A percentile compares a stretch with the other conserved stretches of the same genome.
phyloP scores from a whole-genome alignment of 2,329 filamentous ascomycete species.

The Venturia carpophila region DNA sequence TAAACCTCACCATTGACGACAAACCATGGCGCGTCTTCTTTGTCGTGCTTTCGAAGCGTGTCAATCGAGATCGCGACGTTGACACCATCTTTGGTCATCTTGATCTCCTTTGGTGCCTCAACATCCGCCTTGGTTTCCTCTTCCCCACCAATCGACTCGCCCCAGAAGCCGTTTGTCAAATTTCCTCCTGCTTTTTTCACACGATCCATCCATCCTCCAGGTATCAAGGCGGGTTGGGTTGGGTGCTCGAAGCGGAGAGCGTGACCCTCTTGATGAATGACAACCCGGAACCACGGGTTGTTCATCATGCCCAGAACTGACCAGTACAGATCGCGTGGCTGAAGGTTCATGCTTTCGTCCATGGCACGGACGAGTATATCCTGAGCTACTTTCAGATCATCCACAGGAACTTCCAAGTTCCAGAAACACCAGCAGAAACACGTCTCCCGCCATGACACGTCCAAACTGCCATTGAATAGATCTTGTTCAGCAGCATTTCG shows the following conservation, averaged over 20 bases:
- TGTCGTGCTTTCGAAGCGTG: slow-evolving; percentile 62
- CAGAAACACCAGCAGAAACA: slow-evolving; percentile 93
- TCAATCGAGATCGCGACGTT: slow-evolving; percentile 58
- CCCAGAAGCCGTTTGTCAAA: slow-evolving; percentile 76
- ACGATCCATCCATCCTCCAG: slow-evolving; percentile 88
- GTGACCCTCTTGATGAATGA: slow-evolving; percentile 60
- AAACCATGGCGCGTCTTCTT: slow-evolving; percentile 69
- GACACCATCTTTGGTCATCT: slow-evolving; percentile 65
- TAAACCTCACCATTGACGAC: slow-evolving; percentile 84
- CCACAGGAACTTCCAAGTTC: slow-evolving; percentile 59
- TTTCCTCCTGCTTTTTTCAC: slow-evolving; percentile 78
- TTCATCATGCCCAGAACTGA: slow-evolving; percentile 96
- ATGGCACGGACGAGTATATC: slow-evolving; percentile 79
- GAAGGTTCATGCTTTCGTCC: slow-evolving; percentile 81
- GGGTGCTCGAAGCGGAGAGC: slow-evolving; percentile 76
- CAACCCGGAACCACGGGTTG: slow-evolving; percentile 84
- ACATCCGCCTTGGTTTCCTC: slow-evolving; percentile 28
- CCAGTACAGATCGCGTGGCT: slow-evolving; percentile 95
- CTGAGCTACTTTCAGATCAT: slow-evolving; percentile 54
- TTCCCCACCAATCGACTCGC: slow-evolving; percentile 56
- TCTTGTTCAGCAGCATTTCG: slow-evolving; percentile 54
- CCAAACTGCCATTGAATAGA: slow-evolving; percentile 69
- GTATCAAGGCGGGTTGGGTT: slow-evolving; percentile 67
- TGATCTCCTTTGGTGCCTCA: slow-evolving; percentile 54
- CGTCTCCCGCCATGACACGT: slow-evolving; percentile 73